phyloP scores from a whole-genome alignment of 208 protist genomes.

The Phytomonas sp. region DNA sequence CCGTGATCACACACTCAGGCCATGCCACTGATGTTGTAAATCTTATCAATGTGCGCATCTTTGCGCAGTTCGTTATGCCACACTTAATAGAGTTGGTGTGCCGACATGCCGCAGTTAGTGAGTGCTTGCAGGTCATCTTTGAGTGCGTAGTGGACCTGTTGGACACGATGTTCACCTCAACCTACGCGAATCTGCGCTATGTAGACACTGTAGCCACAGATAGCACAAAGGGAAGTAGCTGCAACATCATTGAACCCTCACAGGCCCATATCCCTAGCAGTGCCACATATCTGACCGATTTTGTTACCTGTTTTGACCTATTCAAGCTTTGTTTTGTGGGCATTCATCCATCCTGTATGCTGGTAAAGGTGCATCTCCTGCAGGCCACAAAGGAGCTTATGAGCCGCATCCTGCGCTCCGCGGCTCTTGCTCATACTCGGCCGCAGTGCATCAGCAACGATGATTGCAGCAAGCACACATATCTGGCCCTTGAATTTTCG shows the following conservation, averaged over 20 bases:
- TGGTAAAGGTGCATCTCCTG: slow-evolving; percentile 63
- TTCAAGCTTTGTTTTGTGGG: slow-evolving; percentile 34
- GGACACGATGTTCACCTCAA: slow-evolving; percentile 39
- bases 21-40: slow-evolving; percentile 33
- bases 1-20: slow-evolving; percentile 45
- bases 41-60: slow-evolving; percentile 51
- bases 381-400: slow-evolving; percentile 76
- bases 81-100: slow-evolving; percentile 42
- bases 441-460: not conserved
- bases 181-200: slow-evolving; percentile 12
- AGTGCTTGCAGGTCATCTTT: slow-evolving; percentile 49
- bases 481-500: slow-evolving; percentile 10
- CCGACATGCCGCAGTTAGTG: slow-evolving; percentile 39
- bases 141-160: slow-evolving; percentile 54
- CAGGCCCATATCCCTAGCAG: not conserved
- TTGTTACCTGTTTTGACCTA: slow-evolving; percentile 48
- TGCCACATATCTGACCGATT: slow-evolving; percentile 22
- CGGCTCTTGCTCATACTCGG: not conserved
- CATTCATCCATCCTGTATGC: slow-evolving; percentile 19
- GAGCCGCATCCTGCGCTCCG: slow-evolving; percentile 29
- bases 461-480: not conserved
- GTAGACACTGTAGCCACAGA: not conserved
- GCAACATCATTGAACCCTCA: not conserved
- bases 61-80: slow-evolving; percentile 41
- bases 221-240: not conserved